Evolutionary conservation across 2,329 filamentous ascomycete genomes (phyloP), one percentile per base, ranked within the genome.

Genomic region (Botrytis medusae): DNA sequence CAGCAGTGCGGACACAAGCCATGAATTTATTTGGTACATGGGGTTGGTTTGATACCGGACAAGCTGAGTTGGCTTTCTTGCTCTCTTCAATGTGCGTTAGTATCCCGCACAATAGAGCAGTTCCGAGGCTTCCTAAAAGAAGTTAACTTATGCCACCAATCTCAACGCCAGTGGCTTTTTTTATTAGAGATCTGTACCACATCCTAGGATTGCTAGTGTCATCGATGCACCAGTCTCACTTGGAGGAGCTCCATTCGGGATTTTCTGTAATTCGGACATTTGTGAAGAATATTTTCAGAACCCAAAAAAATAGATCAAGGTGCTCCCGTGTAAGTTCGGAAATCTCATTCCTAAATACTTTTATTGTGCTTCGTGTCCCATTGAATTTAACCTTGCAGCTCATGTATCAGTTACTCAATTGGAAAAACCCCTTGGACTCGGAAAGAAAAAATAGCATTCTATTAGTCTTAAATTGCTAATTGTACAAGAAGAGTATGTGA

Each of bases 1-100:
- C 42, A 84, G 85, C 0, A 89, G 91, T 77, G 87, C 87, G 72
- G 22, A 0, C 69, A 18, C 69, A 71, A 71, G 69, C 69, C n/a
- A 71, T 71, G 69, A 71, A 71, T 22, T 65, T 64, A 25, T 32
- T 54, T 29, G 69, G 59, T 5, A 64, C 59, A 48, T 64, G 32
- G 42, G 32, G 22, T 32, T n/a, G 44, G 40, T 65, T 34, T 22
- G 22, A 51, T 32, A 16, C 42, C n/a, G n/a, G 22, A 22, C 12
- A 20, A 65, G 42, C 42, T 51, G 60, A 40, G 46, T 54, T 51
- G 59, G 25, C 12, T 48, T 65, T 46, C 63, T 72, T 72, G 70
- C 48, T 54, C 62, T 59, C 70, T 72, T 67, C 37, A 46, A 72
- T 72, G 48, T 63, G 65, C 22, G 61, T 54, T 14, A 72, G 46